Evolutionary conservation across 768 basidiomycete genomes (phyloP).

Genomic region (Sutorius australiensis): DNA sequence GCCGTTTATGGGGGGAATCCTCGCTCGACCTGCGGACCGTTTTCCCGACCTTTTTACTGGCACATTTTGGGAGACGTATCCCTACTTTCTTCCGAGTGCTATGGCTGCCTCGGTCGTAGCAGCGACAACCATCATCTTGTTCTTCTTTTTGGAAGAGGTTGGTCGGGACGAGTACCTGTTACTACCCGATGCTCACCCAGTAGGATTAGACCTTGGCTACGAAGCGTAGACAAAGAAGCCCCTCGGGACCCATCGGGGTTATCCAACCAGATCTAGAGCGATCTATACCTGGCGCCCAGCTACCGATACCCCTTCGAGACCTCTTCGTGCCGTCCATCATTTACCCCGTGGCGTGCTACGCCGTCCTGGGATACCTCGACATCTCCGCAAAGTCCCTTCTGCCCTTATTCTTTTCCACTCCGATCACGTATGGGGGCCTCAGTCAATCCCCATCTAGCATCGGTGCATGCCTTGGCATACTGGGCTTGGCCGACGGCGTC

Average conservation of each 20-base stretch:
- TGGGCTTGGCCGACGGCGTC: conserved; percentile 36
- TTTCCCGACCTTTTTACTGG: conserved; percentile 46
- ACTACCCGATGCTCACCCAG: conserved; percentile 2
- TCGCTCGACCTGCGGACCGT: conserved; percentile 50
- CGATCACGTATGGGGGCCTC: conserved; percentile 37
- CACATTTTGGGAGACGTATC: conserved; percentile 48
- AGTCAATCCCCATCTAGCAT: conserved; percentile 36
- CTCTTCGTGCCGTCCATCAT: conserved; percentile 33
- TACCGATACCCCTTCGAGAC: conserved; percentile 43
- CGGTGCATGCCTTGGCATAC: conserved; percentile 33
- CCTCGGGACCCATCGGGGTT: not conserved
- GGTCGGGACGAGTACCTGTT: not conserved
- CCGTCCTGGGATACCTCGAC: conserved; percentile 34
- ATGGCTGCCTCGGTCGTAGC: conserved; percentile 51
- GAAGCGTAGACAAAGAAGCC: not conserved
- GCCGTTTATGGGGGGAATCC: conserved; percentile 48
- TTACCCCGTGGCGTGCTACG: conserved; percentile 34
- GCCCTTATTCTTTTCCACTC: conserved; percentile 41
- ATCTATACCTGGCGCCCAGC: not conserved
- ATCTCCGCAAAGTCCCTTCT: conserved; percentile 36
- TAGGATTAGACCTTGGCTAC: conserved; percentile 9
- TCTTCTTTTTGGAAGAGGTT: conserved; percentile 55
- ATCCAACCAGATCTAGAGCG: conserved; percentile 2
- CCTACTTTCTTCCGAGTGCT: conserved; percentile 63
- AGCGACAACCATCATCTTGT: conserved; percentile 39